Evolutionary conservation across 352 stramenopile species (phyloP).

Genomic region (Pythium dissotocum): DNA sequence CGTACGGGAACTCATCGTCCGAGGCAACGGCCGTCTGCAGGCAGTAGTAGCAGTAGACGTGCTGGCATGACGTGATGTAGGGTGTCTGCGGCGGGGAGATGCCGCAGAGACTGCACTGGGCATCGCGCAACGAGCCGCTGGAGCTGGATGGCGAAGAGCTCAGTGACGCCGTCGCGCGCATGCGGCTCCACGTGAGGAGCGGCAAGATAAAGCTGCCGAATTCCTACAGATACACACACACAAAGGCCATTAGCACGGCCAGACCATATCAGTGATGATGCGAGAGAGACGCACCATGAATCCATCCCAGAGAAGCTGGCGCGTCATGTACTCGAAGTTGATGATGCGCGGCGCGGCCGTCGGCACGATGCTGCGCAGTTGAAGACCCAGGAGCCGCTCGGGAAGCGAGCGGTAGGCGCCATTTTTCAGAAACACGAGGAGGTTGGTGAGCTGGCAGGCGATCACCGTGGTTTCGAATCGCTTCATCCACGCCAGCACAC

Average conservation of each 20-base stretch:
- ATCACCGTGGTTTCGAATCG: constrained; percentile 70
- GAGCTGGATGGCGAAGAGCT: constrained; percentile 12
- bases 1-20: constrained; percentile 74
- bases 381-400: constrained; percentile 67
- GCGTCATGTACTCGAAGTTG: constrained; percentile 89
- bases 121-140: constrained; percentile 6
- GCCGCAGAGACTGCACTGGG: constrained; percentile 65
- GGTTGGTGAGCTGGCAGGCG: constrained; percentile 66
- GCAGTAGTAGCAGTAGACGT: constrained; percentile 88
- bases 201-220: constrained; percentile 79
- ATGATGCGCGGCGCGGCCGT: constrained; percentile 64
- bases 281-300: constrained; percentile 56
- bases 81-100: constrained; percentile 68
- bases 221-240: constrained; percentile 40
- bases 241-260: background rate
- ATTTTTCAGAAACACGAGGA: constrained; percentile 73
- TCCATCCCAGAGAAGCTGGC: constrained; percentile 79
- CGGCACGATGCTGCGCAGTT: constrained; percentile 62
- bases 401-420: constrained; percentile 72
- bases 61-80: constrained; percentile 88
- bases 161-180: constrained; percentile 25
- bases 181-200: constrained; percentile 66
- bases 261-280: background rate
- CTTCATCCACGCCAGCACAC: constrained; percentile 59
- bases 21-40: constrained; percentile 70